Conservation (phyloP, 225 moss, liverwort and hornwort species). For the Ulota crispa region DNA sequence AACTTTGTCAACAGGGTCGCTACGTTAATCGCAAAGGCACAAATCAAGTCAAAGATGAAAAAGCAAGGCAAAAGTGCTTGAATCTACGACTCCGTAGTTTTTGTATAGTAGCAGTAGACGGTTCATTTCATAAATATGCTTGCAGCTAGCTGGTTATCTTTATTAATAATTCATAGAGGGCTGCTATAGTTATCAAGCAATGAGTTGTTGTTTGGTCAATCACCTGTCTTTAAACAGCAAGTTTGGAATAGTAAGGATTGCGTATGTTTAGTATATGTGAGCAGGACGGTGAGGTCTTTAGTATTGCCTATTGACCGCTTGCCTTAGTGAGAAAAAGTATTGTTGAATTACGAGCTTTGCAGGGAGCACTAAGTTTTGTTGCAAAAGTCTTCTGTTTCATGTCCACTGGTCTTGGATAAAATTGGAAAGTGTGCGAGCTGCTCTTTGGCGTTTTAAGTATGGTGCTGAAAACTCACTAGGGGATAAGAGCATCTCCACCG, state of each 20-base stretch:
- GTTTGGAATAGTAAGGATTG: constrained; percentile 16
- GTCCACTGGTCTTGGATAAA: background rate
- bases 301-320: background rate
- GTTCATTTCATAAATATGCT: background rate
- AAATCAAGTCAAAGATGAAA: constrained; percentile 86
- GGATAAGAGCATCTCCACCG: no score
- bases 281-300: background rate
- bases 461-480: background rate
- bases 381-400: background rate
- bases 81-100: background rate
- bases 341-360: background rate
- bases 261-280: background rate
- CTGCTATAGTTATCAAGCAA: constrained; percentile 18
- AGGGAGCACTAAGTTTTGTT: constrained; percentile 3
- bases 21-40: constrained; percentile 72
- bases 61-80: constrained; percentile 56
- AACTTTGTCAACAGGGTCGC: constrained; percentile 82
- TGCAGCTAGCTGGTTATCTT: background rate
- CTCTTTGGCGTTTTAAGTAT: background rate
- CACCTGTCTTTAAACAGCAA: constrained; percentile 12
- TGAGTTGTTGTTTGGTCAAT: constrained; percentile 17
- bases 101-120: constrained; percentile 27
- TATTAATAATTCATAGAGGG: background rate
- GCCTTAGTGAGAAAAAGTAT: background rate
- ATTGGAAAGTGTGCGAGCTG: background rate